phyloP scores from a whole-genome alignment of 768 basidiomycete genomes.

The Leucogyrophana mollusca region DNA sequence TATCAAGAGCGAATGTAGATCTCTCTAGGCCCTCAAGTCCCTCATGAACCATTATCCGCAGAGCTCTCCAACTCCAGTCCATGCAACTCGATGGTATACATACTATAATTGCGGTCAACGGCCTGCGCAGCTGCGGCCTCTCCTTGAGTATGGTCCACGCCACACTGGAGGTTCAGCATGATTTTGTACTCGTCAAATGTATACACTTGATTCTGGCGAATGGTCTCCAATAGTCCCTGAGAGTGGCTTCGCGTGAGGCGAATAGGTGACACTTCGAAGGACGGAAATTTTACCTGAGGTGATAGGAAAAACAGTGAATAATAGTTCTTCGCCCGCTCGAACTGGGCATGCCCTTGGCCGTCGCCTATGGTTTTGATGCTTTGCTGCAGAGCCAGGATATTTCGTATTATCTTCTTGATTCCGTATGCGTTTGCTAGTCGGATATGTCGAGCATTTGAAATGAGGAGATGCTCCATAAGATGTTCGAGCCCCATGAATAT shows the following conservation, averaged over 20 bases:
- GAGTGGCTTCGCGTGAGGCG: neutral
- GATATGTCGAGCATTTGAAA: constrained; percentile 71
- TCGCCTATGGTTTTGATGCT: constrained; percentile 76
- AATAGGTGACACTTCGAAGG: too few relatives aligned
- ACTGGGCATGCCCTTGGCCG: constrained; percentile 59
- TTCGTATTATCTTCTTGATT: constrained; percentile 82
- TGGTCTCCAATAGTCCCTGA: constrained; percentile 76
- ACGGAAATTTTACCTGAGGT: constrained; percentile 55
- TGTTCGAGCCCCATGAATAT: constrained; percentile 82
- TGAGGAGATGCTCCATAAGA: constrained; percentile 81
- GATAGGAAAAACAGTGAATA: constrained; percentile 75
- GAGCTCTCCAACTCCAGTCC: constrained; percentile 61
- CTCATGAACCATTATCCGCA: constrained; percentile 32
- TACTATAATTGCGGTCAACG: constrained; percentile 72
- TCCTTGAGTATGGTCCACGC: constrained; percentile 62
- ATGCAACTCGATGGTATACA: constrained; percentile 90
- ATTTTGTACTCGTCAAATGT: constrained; percentile 91
- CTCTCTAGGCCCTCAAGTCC: too few relatives aligned
- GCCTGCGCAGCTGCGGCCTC: constrained; percentile 52
- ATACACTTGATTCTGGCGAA: constrained; percentile 63
- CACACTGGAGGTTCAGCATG: constrained; percentile 88
- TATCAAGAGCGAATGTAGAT: neutral
- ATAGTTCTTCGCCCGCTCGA: constrained; percentile 75
- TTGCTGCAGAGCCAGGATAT: constrained; percentile 90
- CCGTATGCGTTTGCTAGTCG: constrained; percentile 71